Conservation (phyloP, 148 eudicot species). For the Heliosperma pusillum region DNA sequence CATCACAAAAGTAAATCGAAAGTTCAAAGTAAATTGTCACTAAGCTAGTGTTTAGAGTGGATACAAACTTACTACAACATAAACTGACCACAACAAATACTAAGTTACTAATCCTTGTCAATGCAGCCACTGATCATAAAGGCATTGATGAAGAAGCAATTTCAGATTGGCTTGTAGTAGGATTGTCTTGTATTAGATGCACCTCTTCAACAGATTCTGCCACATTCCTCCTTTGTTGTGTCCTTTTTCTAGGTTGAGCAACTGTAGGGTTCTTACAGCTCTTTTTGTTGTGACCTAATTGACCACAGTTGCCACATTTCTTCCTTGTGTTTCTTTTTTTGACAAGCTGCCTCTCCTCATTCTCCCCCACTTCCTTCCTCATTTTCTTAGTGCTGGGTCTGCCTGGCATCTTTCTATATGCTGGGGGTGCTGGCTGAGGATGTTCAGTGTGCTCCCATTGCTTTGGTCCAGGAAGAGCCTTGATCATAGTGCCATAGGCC, state of each 20-base stretch:
- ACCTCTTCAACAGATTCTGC: background rate
- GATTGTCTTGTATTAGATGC: background rate
- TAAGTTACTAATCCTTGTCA: background rate
- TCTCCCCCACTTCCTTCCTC: background rate
- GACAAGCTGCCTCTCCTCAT: background rate
- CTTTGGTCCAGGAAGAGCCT: background rate
- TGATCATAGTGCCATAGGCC: background rate
- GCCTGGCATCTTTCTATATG: background rate
- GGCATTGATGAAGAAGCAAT: background rate
- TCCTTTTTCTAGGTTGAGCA: background rate
- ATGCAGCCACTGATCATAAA: no score
- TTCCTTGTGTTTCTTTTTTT: background rate
- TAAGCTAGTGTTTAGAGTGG: background rate
- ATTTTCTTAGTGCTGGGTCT: background rate
- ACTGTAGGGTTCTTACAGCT: background rate
- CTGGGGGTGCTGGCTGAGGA: background rate
- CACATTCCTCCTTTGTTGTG: background rate
- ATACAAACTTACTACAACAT: background rate
- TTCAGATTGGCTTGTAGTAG: background rate
- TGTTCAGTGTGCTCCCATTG: background rate
- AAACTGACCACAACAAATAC: background rate
- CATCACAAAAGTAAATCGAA: no score
- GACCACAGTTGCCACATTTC: constrained; percentile 1
- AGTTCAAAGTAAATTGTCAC: background rate
- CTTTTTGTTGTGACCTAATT: constrained; percentile 8